These are phyloP conservation scores for Penicillium olsonii DNA, from an alignment of 2,329 filamentous ascomycete species.

Conservation along the genomic window DNA sequence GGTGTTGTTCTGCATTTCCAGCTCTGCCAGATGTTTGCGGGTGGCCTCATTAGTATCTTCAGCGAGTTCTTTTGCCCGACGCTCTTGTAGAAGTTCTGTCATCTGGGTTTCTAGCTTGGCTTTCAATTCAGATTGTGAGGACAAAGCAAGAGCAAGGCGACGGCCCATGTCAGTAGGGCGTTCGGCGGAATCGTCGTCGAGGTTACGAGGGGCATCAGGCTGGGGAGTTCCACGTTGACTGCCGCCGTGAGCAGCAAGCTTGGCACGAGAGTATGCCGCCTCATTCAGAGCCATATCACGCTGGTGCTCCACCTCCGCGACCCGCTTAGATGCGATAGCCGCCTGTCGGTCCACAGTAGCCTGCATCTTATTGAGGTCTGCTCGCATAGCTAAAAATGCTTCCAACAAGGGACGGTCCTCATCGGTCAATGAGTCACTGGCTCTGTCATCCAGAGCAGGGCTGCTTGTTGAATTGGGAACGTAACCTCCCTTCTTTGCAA, in stretches of 20 bases:
- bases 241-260: constrained; percentile 77
- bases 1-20: constrained; percentile 81
- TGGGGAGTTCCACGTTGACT: constrained; percentile 63
- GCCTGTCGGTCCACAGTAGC: constrained; percentile 86
- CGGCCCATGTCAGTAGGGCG: constrained; percentile 74
- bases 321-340: constrained; percentile 78
- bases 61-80: constrained; percentile 74
- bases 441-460: constrained; percentile 73
- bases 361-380: constrained; percentile 87
- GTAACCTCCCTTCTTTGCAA: constrained; percentile 90
- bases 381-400: constrained; percentile 86
- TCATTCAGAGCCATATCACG: constrained; percentile 92
- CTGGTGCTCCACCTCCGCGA: constrained; percentile 93
- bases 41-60: constrained; percentile 85
- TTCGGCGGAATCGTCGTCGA: constrained; percentile 60
- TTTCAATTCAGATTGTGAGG: constrained; percentile 77
- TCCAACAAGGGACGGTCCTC: constrained; percentile 91
- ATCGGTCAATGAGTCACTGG: constrained; percentile 79
- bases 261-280: constrained; percentile 92
- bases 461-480: constrained; percentile 68
- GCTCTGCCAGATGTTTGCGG: constrained; percentile 77
- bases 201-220: constrained; percentile 55
- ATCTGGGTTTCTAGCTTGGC: constrained; percentile 69
- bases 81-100: constrained; percentile 77
- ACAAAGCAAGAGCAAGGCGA: constrained; percentile 79